These are phyloP conservation scores for Cylindrotheca fusiformis DNA, from an alignment of 108 stramenopile genomes.

Conservation along the genomic window DNA sequence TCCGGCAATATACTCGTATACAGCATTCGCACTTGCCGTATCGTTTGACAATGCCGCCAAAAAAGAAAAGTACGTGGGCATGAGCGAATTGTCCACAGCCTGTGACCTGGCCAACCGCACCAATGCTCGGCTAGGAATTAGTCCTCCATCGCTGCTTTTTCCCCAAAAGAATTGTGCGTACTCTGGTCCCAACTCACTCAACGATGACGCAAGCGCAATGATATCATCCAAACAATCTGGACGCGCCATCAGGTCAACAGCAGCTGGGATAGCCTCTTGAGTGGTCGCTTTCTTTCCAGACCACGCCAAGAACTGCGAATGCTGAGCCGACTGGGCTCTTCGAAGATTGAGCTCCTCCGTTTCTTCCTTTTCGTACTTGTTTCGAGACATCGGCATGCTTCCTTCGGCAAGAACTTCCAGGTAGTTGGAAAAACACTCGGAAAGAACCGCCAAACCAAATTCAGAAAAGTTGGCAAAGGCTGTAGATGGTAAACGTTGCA, in stretches of 20 bases:
- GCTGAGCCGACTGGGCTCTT: conserved; percentile 45
- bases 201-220: conserved; percentile 55
- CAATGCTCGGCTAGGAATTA: conserved; percentile 50
- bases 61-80: conserved; percentile 60
- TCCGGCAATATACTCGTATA: conserved; percentile 46
- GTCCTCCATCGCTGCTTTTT: conserved; percentile 17
- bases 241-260: conserved; percentile 71
- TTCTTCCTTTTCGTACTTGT: conserved; percentile 65
- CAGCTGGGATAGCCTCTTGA: conserved; percentile 38
- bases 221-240: conserved; percentile 87
- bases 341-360: conserved; percentile 55
- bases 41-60: conserved; percentile 62
- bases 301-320: conserved; percentile 56
- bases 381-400: conserved; percentile 65
- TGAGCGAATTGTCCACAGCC: conserved; percentile 47
- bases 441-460: conserved; percentile 66
- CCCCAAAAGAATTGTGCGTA: conserved; percentile 66
- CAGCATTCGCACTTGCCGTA: conserved; percentile 38
- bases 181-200: conserved; percentile 56
- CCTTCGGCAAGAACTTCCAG: conserved; percentile 49
- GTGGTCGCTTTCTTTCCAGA: conserved; percentile 24
- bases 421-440: conserved; percentile 65
- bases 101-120: conserved; percentile 45
- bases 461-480: conserved; percentile 33
- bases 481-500: conserved; percentile 23